These are phyloP conservation scores for Diutina rugosa DNA, from an alignment of 1,139 yeast species.

Conservation along the genomic window DNA sequence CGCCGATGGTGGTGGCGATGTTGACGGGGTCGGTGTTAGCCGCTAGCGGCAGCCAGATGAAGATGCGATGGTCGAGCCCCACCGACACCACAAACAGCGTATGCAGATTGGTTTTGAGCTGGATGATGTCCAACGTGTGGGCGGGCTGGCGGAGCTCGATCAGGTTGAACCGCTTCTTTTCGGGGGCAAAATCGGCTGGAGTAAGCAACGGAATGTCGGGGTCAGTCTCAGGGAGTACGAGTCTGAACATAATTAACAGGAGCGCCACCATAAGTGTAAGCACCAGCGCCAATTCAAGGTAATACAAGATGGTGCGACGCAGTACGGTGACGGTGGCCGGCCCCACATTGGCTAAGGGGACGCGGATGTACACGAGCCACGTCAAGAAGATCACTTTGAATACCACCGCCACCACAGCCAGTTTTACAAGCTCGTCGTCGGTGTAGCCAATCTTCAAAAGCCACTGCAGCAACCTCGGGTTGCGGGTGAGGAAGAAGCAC, in stretches of 20 bases:
- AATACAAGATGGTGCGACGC: background rate
- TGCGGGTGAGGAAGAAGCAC: background rate
- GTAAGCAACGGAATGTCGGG: background rate
- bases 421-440: background rate
- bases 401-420: background rate
- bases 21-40: slow-evolving; percentile 22
- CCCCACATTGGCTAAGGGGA: background rate
- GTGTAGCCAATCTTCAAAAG: background rate
- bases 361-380: background rate
- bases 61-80: slow-evolving; percentile 59
- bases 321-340: background rate
- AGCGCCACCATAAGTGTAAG: background rate
- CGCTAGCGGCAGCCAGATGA: slow-evolving; percentile 63
- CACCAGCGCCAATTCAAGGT: slow-evolving; percentile 1
- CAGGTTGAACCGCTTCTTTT: background rate
- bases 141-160: background rate
- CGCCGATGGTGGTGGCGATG: slow-evolving; percentile 22
- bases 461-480: background rate
- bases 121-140: slow-evolving; percentile 36
- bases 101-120: slow-evolving; percentile 39
- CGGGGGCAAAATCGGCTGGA: background rate
- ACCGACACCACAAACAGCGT: slow-evolving; percentile 54
- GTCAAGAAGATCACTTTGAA: background rate
- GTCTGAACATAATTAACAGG: background rate
- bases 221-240: background rate